Percentiles rank a stretch among this genome's conserved stretches.
phyloP scores from a whole-genome alignment of 257 asterid genomes.

The Vinca minor region DNA sequence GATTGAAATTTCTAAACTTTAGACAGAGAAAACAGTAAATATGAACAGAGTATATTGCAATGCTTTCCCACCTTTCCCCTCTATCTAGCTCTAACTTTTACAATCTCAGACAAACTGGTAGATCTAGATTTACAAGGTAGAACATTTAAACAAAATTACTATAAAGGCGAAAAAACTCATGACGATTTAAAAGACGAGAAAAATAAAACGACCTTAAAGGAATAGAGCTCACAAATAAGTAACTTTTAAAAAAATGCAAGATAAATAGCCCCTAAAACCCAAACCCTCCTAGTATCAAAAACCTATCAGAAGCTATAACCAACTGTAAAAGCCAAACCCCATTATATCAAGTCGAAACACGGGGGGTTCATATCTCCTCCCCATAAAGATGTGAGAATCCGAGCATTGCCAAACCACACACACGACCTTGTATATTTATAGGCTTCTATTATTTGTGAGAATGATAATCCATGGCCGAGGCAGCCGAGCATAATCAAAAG shows the following conservation, averaged over 20 bases:
- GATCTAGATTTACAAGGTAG: constrained; percentile 8
- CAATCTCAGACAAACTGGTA: not conserved
- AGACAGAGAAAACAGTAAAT: too few species aligned
- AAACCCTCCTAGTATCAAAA: constrained; percentile 9
- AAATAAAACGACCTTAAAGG: not conserved
- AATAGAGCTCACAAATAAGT: not conserved
- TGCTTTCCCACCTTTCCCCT: constrained; percentile 7
- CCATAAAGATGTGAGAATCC: not conserved
- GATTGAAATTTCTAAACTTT: too few species aligned
- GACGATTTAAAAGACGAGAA: not conserved
- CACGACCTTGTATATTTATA: not conserved
- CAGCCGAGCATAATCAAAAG: constrained; percentile 2
- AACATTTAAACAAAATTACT: not conserved
- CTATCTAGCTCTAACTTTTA: not conserved
- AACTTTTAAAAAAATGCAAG: not conserved
- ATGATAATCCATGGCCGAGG: constrained; percentile 9
- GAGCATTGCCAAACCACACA: constrained; percentile 4
- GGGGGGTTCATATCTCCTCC: not conserved
- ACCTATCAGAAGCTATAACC: constrained; percentile 6
- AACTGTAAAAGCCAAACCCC: constrained; percentile 2
- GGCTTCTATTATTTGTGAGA: not conserved
- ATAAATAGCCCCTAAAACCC: constrained; percentile 7
- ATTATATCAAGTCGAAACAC: not conserved
- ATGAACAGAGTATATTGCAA: constrained; percentile 1
- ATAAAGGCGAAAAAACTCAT: not conserved